Conservation (phyloP, 2,329 filamentous ascomycete genomes). For the Seiridium cupressi region DNA sequence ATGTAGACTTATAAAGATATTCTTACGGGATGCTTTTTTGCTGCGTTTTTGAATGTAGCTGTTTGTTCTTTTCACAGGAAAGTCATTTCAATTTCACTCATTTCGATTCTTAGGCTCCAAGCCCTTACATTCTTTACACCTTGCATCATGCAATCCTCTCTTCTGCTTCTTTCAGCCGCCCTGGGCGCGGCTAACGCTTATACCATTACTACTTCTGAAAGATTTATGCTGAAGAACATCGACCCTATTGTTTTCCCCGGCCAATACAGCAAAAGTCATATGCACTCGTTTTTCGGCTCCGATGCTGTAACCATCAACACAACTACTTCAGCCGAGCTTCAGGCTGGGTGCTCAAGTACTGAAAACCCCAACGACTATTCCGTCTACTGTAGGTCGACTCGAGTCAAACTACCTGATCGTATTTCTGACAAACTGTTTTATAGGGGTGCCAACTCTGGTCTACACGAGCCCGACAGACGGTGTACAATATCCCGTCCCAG, state of each 20-base stretch:
- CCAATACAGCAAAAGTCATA: constrained; percentile 16
- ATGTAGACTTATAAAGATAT: neutral
- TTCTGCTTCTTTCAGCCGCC: neutral
- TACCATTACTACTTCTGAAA: neutral
- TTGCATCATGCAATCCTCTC: neutral
- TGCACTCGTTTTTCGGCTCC: constrained; percentile 23
- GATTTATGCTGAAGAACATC: constrained; percentile 24
- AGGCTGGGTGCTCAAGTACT: constrained; percentile 22
- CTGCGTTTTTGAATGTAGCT: neutral
- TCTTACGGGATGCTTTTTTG: neutral
- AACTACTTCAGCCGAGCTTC: constrained; percentile 25
- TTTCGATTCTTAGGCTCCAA: neutral
- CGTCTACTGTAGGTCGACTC: constrained; percentile 16
- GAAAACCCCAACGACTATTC: constrained; percentile 29
- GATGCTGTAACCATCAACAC: constrained; percentile 18
- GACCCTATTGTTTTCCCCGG: constrained; percentile 23
- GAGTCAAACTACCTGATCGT: neutral
- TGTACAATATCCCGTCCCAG: constrained; percentile 33
- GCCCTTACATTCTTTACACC: neutral
- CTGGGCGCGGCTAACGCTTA: constrained; percentile 2
- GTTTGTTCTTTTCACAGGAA: neutral
- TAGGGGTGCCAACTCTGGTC: constrained; percentile 12
- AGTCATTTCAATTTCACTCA: neutral
- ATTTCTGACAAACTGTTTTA: neutral
- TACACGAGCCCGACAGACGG: constrained; percentile 35